A percentile compares a stretch with the other conserved stretches of the same genome.
Conservation (phyloP, 163 green algal species). For the Chlorella variabilis region DNA sequence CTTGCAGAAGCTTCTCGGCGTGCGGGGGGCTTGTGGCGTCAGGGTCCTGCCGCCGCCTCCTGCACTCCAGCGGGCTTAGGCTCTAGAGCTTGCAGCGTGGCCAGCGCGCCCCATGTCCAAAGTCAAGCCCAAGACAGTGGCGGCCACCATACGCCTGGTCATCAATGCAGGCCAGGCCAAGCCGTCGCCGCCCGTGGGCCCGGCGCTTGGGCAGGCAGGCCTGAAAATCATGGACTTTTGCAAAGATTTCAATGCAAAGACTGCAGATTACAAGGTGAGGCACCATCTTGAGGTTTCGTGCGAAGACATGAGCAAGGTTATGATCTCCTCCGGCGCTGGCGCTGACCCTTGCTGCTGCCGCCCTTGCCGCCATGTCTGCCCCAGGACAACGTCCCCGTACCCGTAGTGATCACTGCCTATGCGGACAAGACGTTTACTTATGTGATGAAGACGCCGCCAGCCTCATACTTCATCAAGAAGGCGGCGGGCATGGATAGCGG, state of each 20-base stretch:
- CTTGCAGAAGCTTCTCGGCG: no score
- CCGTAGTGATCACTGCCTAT: conserved; percentile 85
- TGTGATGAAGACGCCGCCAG: conserved; percentile 80
- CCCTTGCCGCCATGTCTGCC: not conserved
- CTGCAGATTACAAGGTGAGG: conserved; percentile 77
- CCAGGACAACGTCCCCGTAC: conserved; percentile 67
- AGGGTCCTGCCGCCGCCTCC: no score
- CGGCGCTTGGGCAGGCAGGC: conserved; percentile 91
- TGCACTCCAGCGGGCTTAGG: no score
- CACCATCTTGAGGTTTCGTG: no score
- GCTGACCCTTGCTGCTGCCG: not conserved
- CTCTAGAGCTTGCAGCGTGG: no score
- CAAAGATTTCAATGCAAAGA: conserved; percentile 97
- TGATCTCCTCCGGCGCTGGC: no score
- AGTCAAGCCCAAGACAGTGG: conserved; percentile 57
- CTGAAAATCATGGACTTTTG: conserved; percentile 95
- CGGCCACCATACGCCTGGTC: conserved; percentile 75
- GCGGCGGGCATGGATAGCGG: conserved; percentile 70
- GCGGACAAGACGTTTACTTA: conserved; percentile 88
- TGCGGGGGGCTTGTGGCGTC: no score
- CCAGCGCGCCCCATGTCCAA: conserved; percentile 22
- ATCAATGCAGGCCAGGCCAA: conserved; percentile 90
- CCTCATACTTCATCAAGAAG: conserved; percentile 90
- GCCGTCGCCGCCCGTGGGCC: conserved; percentile 76
- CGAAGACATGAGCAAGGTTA: no score